Conservation (phyloP, 192 early-diverging fungal species). For the Coemansia sp. region DNA sequence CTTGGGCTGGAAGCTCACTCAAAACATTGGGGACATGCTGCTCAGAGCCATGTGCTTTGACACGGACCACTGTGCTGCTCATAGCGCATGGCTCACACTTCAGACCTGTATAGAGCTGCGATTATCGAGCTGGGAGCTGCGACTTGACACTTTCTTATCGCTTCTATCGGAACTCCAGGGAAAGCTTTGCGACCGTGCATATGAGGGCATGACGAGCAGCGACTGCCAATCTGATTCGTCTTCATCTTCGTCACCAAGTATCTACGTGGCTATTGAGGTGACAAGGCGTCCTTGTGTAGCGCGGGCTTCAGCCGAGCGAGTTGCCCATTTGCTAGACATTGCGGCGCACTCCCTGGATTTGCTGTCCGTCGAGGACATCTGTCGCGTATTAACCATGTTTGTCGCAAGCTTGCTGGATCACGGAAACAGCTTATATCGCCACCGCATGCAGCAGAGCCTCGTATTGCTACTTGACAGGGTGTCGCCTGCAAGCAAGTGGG, state of each 20-base stretch:
- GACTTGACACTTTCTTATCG: background rate
- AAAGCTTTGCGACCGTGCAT: background rate
- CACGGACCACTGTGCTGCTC: background rate
- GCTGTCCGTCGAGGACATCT: constrained; percentile 15
- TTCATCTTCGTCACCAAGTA: background rate
- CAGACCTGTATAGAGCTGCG: constrained; percentile 15
- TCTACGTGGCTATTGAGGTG: background rate
- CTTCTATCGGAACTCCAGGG: constrained; percentile 24
- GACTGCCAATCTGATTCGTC: background rate
- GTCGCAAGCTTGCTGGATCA: constrained; percentile 20
- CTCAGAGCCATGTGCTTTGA: constrained; percentile 14
- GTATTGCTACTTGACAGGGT: constrained; percentile 12
- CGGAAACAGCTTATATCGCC: constrained; percentile 5
- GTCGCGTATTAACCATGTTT: constrained; percentile 5
- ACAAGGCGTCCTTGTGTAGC: background rate
- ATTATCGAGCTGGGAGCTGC: constrained; percentile 20
- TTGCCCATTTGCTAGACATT: constrained; percentile 19
- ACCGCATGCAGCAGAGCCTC: constrained; percentile 27
- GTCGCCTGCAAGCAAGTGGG: constrained; percentile 31
- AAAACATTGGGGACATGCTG: constrained; percentile 20
- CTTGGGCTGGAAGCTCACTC: constrained; percentile 33
- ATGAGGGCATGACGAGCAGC: background rate
- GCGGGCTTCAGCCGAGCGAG: constrained; percentile 15
- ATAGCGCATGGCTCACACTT: constrained; percentile 12
- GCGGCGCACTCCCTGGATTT: constrained; percentile 13